Conservation (phyloP, 768 basidiomycete genomes). For the Amanita inopinata region DNA sequence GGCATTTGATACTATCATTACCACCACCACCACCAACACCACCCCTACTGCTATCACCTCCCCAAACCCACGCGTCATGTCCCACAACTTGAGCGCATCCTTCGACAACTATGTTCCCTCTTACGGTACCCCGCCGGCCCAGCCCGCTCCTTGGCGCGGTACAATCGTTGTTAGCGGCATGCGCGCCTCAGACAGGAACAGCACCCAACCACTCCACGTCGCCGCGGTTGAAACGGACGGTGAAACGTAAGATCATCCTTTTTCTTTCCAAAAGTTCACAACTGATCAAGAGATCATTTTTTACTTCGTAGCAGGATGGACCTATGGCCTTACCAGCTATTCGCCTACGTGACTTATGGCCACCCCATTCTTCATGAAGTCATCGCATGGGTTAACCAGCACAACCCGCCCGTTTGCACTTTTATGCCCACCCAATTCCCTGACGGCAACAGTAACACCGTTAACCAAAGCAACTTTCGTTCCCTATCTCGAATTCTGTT, state of each 20-base stretch:
- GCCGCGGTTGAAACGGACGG: slow-evolving; percentile 64
- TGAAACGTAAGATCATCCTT: slow-evolving; percentile 51
- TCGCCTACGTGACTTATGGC: slow-evolving; percentile 31
- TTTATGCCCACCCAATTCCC: slow-evolving; percentile 54
- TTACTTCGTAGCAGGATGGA: slow-evolving; percentile 34
- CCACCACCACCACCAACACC: too few relatives aligned
- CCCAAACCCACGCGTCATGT: slow-evolving; percentile 30
- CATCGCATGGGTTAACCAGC: slow-evolving; percentile 40
- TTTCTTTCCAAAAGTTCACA: slow-evolving; percentile 10
- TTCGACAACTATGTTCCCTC: slow-evolving; percentile 50
- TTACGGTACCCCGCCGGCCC: slow-evolving; percentile 34
- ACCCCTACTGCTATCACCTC: too few relatives aligned
- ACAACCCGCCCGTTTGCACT: slow-evolving; percentile 43
- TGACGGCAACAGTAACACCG: slow-evolving; percentile 35
- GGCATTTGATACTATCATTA: too few relatives aligned
- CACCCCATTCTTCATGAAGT: slow-evolving; percentile 35
- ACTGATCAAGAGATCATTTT: slow-evolving; percentile 18
- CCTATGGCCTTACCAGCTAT: slow-evolving; percentile 45
- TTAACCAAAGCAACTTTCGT: slow-evolving; percentile 47
- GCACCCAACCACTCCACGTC: slow-evolving; percentile 43
- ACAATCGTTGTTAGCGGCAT: slow-evolving; percentile 40
- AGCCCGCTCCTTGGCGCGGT: slow-evolving; percentile 48
- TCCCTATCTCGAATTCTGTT: slow-evolving; percentile 41
- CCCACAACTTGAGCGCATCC: slow-evolving; percentile 54
- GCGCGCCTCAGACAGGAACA: slow-evolving; percentile 35